Percentiles rank a stretch among this genome's conserved stretches.
Evolutionary conservation across 2,329 filamentous ascomycete genomes (phyloP).

Genomic region (Drechslerella dactyloides): DNA sequence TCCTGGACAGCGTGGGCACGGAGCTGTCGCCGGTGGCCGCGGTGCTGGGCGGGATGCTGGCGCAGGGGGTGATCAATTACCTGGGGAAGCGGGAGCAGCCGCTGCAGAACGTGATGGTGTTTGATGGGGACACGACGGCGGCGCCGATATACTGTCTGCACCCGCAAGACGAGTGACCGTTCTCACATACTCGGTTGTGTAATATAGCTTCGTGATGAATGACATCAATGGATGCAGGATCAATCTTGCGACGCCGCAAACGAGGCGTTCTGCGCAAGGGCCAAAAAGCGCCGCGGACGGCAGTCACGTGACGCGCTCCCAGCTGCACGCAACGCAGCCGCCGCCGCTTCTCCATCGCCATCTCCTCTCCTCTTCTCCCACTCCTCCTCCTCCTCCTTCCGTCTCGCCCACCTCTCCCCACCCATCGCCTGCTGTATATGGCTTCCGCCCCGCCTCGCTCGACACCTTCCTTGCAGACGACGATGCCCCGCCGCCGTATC

Average conservation of each 20-base stretch:
- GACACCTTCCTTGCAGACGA: slow-evolving; percentile 1
- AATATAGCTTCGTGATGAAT: too few relatives aligned
- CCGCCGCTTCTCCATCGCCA: too few relatives aligned
- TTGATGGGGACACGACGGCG: slow-evolving; percentile 81
- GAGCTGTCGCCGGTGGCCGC: slow-evolving; percentile 88
- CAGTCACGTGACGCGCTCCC: too few relatives aligned
- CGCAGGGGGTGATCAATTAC: slow-evolving; percentile 97
- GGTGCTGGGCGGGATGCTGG: slow-evolving; percentile 85
- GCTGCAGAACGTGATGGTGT: slow-evolving; percentile 91
- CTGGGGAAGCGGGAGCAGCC: slow-evolving; percentile 89
- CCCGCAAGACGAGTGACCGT: slow-evolving; percentile 63
- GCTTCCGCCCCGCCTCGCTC: slow-evolving; percentile 18
- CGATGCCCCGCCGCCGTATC: slow-evolving; percentile 25
- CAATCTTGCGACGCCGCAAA: too few relatives aligned
- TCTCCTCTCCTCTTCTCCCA: neutral
- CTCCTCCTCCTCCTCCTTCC: neutral
- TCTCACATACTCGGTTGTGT: too few relatives aligned
- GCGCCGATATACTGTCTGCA: slow-evolving; percentile 83
- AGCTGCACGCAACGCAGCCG: too few relatives aligned
- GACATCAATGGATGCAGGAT: too few relatives aligned
- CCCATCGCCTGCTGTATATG: slow-evolving; percentile 13
- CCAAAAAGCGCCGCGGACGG: too few relatives aligned
- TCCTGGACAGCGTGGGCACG: slow-evolving; percentile 82
- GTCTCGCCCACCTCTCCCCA: neutral
- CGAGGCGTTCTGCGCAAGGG: too few relatives aligned